A percentile compares a stretch with the other conserved stretches of the same genome.
Evolutionary conservation across 305 asterid genomes (phyloP).

Genomic region (Rubia peregrina): DNA sequence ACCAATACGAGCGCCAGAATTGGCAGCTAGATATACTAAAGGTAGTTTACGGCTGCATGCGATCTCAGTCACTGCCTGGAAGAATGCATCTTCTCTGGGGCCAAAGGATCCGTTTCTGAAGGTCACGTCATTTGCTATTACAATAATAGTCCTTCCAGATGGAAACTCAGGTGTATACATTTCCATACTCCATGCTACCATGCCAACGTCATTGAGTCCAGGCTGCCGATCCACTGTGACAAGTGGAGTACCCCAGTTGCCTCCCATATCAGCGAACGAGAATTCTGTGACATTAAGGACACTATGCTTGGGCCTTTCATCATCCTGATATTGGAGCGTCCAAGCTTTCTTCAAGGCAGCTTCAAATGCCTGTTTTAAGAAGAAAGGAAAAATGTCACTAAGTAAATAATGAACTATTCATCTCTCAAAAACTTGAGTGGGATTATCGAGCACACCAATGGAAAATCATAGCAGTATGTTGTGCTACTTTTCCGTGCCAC

Average conservation of each 20-base stretch:
- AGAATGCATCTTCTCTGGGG: conserved; percentile 90
- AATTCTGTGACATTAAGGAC: conserved; percentile 58
- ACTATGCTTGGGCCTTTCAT: conserved; percentile 49
- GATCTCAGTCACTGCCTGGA: conserved; percentile 75
- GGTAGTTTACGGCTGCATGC: conserved; percentile 80
- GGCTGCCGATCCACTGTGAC: conserved; percentile 56
- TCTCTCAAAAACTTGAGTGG: not conserved
- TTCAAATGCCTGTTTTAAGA: conserved; percentile 65
- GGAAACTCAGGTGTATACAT: conserved; percentile 96
- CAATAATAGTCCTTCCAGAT: conserved; percentile 68
- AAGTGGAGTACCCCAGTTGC: conserved; percentile 90
- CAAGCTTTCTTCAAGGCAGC: conserved; percentile 74
- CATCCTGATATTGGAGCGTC: conserved; percentile 32
- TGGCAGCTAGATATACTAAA: conserved; percentile 89
- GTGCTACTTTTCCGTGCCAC: conserved; percentile 86
- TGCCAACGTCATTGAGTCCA: conserved; percentile 77
- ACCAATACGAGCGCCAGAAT: conserved; percentile 96
- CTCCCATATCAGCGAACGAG: conserved; percentile 53
- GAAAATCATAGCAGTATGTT: conserved; percentile 95
- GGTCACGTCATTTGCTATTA: conserved; percentile 87
- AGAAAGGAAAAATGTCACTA: not conserved
- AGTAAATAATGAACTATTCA: conserved; percentile 5
- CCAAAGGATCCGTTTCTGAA: conserved; percentile 95
- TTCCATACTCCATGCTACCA: conserved; percentile 96
- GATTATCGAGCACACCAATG: conserved; percentile 53